phyloP scores from a whole-genome alignment of 2,329 filamentous ascomycete species.

The Bertia moriformis region DNA sequence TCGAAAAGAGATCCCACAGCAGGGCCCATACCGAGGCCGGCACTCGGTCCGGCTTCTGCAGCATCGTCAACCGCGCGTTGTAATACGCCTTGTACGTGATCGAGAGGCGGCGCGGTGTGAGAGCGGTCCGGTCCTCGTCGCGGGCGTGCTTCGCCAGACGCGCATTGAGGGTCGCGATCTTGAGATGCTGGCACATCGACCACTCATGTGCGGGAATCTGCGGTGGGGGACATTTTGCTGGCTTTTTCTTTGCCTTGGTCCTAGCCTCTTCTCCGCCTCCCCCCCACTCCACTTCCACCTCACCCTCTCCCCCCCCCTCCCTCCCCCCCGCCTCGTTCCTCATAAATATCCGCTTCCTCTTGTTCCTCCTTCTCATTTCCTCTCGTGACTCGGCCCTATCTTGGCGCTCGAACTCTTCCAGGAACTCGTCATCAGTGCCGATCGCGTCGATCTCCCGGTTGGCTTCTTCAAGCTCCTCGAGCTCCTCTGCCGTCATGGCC shows the following conservation, averaged over 20 bases:
- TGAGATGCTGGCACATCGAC: slow-evolving; percentile 21
- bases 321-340: too few relatives aligned
- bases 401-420: slow-evolving; percentile 12
- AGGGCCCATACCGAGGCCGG: slow-evolving; percentile 45
- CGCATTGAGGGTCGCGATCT: slow-evolving; percentile 20
- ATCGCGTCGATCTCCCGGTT: slow-evolving; percentile 18
- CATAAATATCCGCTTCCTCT: too few relatives aligned
- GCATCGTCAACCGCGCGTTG: slow-evolving; percentile 25
- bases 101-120: background rate
- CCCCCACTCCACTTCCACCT: too few relatives aligned
- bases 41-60: slow-evolving; percentile 34
- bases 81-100: slow-evolving; percentile 32
- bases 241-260: too few relatives aligned
- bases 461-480: slow-evolving; percentile 19
- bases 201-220: slow-evolving; percentile 20
- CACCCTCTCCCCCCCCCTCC: background rate
- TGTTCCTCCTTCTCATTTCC: too few relatives aligned
- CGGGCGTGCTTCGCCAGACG: slow-evolving; percentile 10
- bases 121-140: slow-evolving; percentile 2
- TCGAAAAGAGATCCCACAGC: slow-evolving; percentile 49
- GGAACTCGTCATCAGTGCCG: slow-evolving; percentile 8
- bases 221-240: slow-evolving; percentile 8
- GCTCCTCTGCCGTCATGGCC: slow-evolving; percentile 18
- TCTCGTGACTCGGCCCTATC: slow-evolving; percentile 14
- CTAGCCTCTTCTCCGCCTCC: too few relatives aligned